Evolutionary conservation across 108 stramenopile species (phyloP).

Genomic region (Conticribra guillardii): DNA sequence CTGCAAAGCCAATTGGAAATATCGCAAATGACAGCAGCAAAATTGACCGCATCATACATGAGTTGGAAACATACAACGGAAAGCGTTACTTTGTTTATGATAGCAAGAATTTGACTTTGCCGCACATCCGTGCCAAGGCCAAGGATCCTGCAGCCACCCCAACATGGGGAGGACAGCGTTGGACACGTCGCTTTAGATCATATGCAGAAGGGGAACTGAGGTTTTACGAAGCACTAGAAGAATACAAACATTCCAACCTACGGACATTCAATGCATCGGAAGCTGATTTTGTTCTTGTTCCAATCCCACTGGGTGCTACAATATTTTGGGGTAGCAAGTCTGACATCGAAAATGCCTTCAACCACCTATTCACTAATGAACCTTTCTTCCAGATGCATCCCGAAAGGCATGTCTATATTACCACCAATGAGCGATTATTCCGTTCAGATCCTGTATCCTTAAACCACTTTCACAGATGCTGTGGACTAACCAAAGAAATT

Average conservation of each 20-base stretch:
- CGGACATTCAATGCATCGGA: slow-evolving; percentile 1
- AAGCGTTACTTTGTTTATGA: background rate
- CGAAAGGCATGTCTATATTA: slow-evolving; percentile 10
- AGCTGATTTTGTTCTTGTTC: slow-evolving; percentile 35
- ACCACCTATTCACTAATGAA: background rate
- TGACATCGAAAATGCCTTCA: slow-evolving; percentile 11
- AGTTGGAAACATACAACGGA: too few species aligned
- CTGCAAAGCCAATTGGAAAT: too few species aligned
- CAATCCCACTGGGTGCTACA: slow-evolving; percentile 28
- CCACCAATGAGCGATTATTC: slow-evolving; percentile 3
- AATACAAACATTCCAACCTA: background rate
- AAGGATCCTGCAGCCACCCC: background rate
- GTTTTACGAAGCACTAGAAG: background rate
- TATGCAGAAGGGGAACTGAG: background rate
- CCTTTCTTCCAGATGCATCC: slow-evolving; percentile 14
- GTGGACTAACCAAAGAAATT: slow-evolving; percentile 7
- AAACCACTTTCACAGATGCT: background rate
- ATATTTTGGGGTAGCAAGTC: slow-evolving; percentile 7
- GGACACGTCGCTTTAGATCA: background rate
- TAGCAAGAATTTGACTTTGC: background rate
- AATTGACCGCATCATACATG: too few species aligned
- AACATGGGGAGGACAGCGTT: background rate
- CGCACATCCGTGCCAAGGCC: background rate
- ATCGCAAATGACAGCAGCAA: too few species aligned
- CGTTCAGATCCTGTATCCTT: background rate